Evolutionary conservation across 2,329 filamentous ascomycete genomes (phyloP), one percentile per base, ranked within the genome.

Genomic region (Botrytis fabae): DNA sequence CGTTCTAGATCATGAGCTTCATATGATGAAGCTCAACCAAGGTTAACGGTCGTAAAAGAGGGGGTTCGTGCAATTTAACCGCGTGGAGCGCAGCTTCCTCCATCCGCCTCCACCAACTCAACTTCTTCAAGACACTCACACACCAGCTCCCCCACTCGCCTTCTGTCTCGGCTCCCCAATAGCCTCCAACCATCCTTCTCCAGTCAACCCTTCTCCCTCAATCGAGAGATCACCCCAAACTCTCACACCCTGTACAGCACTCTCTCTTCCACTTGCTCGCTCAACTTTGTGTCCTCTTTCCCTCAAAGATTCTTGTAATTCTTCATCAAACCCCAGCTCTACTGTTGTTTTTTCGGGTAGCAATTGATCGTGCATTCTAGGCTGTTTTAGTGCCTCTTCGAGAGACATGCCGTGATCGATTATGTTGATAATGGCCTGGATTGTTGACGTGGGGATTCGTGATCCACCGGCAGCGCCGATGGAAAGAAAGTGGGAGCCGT

Each of bases 361-460:
- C 16, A 97, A 84, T 82, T 97, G 94, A 79, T 97, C 93, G 79
- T 97, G 94, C 35, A 97, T 83, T 14, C 94, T 85, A 0, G 92
- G 92, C 78, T 87, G 82, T 0, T 84, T 85, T 22, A 97, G 84
- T 0, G 93, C 92, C 69, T 91, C 84, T 0, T 83, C 81, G 8
- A 90, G 85, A 0, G 86, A 88, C 82, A 90, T 84, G 22, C 78
- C 80, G 75, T 89, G 86, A 78, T 95, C 91, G 4, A 97, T 83
- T 9, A 93, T 86, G 78, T 93, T 88, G 83, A 93, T 91, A 8
- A 94, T 83, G 57, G 90, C 90, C 80, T 94, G 93, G 12, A 93
- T 86, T 0, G 92, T 95, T 4, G 92, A 84, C 0, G 93, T 95
- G 80, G 95, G 93, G 83, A 97, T 97, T 42, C 93, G 88, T 32